These are phyloP conservation scores for Aspergillus nidulans DNA, from an alignment of 495 filamentous ascomycete species.

Conservation along the genomic window DNA sequence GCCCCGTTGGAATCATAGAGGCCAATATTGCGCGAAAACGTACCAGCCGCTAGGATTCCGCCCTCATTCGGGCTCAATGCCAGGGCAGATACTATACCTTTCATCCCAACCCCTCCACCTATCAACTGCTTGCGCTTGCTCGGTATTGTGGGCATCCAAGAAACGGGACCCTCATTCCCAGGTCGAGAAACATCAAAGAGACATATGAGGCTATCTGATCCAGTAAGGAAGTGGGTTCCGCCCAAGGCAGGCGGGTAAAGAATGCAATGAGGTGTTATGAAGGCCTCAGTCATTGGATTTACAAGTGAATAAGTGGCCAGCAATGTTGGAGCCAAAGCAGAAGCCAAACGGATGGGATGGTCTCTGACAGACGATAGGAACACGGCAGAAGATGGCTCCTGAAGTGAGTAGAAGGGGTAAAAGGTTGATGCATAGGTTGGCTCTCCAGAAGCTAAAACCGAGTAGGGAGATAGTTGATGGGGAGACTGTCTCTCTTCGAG, in stretches of 20 bases:
- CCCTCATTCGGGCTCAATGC: slow-evolving; percentile 41
- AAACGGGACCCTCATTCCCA: slow-evolving; percentile 56
- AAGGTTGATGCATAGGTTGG: slow-evolving; percentile 66
- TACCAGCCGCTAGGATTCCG: slow-evolving; percentile 74
- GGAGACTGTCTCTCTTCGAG: slow-evolving; percentile 50
- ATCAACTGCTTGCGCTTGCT: slow-evolving; percentile 67
- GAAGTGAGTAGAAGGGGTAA: slow-evolving; percentile 69
- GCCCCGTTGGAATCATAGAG: slow-evolving; percentile 67
- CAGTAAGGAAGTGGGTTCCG: slow-evolving; percentile 63
- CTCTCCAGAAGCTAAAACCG: slow-evolving; percentile 55
- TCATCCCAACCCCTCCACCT: slow-evolving; percentile 73
- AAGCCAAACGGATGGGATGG: slow-evolving; percentile 73
- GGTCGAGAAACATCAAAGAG: slow-evolving; percentile 72
- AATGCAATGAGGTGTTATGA: slow-evolving; percentile 71
- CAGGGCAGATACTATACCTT: slow-evolving; percentile 73
- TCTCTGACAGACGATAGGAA: slow-evolving; percentile 63
- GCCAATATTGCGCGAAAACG: slow-evolving; percentile 69
- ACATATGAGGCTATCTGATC: slow-evolving; percentile 66
- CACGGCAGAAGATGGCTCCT: slow-evolving; percentile 60
- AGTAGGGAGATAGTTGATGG: slow-evolving; percentile 55
- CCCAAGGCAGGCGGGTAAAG: slow-evolving; percentile 54
- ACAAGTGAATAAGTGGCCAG: slow-evolving; percentile 67
- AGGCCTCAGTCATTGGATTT: slow-evolving; percentile 70
- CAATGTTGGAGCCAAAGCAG: slow-evolving; percentile 44
- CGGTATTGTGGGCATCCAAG: slow-evolving; percentile 65